Percentiles rank a stretch among this genome's conserved stretches.
phyloP scores from a whole-genome alignment of 2,329 filamentous ascomycete genomes.

The Aspergillus intermedius region DNA sequence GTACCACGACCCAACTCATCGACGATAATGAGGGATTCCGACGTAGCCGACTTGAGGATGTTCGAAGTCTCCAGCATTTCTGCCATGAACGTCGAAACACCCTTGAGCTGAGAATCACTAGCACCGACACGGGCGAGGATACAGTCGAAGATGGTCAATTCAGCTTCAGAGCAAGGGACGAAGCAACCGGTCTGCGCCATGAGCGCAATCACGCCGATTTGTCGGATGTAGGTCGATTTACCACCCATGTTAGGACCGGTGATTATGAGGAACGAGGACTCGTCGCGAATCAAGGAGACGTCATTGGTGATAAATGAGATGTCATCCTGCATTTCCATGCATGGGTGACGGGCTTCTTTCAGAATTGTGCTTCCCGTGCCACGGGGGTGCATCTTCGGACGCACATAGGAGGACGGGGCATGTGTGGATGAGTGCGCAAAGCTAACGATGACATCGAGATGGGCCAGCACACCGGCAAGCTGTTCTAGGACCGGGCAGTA shows the following conservation, averaged over 20 bases:
- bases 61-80: slow-evolving; percentile 99
- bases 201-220: slow-evolving; percentile 91
- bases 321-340: slow-evolving; percentile 98
- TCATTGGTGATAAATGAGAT: slow-evolving; percentile 99
- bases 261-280: slow-evolving; percentile 89
- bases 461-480: slow-evolving; percentile 78
- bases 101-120: slow-evolving; percentile 93
- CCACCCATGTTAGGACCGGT: slow-evolving; percentile 99
- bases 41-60: slow-evolving; percentile 92
- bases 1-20: slow-evolving; percentile 95
- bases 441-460: slow-evolving; percentile 90
- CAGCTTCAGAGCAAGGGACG: slow-evolving; percentile 82
- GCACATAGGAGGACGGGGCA: slow-evolving; percentile 83
- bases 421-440: slow-evolving; percentile 91
- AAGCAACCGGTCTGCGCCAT: slow-evolving; percentile 98
- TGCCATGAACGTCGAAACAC: slow-evolving; percentile 98
- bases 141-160: slow-evolving; percentile 92
- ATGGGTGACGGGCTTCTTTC: slow-evolving; percentile 91
- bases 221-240: slow-evolving; percentile 96
- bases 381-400: slow-evolving; percentile 82
- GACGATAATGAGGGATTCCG: slow-evolving; percentile 95
- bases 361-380: slow-evolving; percentile 83
- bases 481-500: slow-evolving; percentile 91
- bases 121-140: slow-evolving; percentile 94
- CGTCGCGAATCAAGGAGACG: slow-evolving; percentile 68